Evolutionary conservation across 2,329 filamentous ascomycete species (phyloP).

Genomic region (Hawksworthiomyces lignivorus): DNA sequence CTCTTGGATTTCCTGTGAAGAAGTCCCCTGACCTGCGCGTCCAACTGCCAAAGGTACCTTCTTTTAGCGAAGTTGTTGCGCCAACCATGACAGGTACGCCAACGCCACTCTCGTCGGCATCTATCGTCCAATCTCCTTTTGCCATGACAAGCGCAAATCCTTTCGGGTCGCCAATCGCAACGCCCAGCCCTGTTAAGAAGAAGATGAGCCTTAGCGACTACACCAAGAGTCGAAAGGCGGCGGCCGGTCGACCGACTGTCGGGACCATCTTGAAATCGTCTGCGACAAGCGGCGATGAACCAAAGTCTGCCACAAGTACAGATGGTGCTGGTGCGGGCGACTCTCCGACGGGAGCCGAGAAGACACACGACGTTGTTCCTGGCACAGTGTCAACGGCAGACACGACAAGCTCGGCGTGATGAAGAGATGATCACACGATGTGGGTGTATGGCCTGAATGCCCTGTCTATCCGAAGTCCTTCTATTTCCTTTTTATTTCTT

Average conservation of each 20-base stretch:
- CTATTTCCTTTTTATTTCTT: no score
- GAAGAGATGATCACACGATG: no score
- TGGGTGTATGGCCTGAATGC: no score
- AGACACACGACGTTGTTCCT: background rate
- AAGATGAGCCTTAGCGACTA: conserved; percentile 62
- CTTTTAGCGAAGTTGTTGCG: conserved; percentile 14
- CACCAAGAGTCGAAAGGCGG: conserved; percentile 50
- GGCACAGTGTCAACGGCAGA: no score
- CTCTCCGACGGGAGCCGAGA: conserved; percentile 11
- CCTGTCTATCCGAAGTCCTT: no score
- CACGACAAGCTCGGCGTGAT: no score
- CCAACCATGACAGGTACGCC: conserved; percentile 25
- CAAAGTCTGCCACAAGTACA: conserved; percentile 26
- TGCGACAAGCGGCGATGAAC: conserved; percentile 30
- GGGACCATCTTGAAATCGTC: conserved; percentile 30
- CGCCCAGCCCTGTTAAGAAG: conserved; percentile 57
- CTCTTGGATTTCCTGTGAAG: conserved; percentile 25
- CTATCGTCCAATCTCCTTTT: conserved; percentile 43
- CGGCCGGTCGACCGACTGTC: conserved; percentile 33
- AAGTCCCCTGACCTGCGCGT: conserved; percentile 43
- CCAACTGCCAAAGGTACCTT: conserved; percentile 46
- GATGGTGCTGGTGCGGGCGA: conserved; percentile 9
- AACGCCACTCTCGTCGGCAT: conserved; percentile 39
- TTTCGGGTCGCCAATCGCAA: conserved; percentile 32
- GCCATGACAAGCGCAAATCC: conserved; percentile 33